Conservation (phyloP, 2,329 filamentous ascomycete genomes). For the Botrytis sinoallii region DNA sequence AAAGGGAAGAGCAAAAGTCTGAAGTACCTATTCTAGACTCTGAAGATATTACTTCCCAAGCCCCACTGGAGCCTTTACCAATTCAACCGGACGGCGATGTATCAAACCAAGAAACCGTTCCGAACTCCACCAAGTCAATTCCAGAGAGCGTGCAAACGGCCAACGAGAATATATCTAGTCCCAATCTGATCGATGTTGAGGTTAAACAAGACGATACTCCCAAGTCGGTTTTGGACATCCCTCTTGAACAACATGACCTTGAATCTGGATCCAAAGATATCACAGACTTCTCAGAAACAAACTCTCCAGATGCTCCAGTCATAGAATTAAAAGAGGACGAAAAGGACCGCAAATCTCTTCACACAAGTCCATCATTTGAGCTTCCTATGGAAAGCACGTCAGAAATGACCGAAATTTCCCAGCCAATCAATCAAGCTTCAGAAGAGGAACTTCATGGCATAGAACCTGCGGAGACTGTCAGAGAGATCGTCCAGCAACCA, state of each 20-base stretch:
- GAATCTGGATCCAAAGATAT: conserved; percentile 1
- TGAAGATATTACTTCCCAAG: not conserved
- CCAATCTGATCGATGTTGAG: not conserved
- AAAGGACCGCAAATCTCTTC: conserved; percentile 21
- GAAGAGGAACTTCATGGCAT: not conserved
- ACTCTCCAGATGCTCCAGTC: not conserved
- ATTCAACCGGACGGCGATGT: conserved; percentile 13
- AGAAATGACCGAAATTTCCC: not conserved
- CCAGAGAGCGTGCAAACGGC: not conserved
- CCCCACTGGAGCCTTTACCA: not conserved
- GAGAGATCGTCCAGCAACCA: not conserved
- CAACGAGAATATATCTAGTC: not conserved
- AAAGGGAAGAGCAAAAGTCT: conserved; percentile 30
- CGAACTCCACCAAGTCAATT: not conserved
- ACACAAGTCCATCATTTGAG: conserved; percentile 17
- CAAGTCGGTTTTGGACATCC: not conserved
- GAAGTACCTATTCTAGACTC: conserved; percentile 19
- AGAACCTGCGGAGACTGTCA: not conserved
- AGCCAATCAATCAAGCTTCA: not conserved
- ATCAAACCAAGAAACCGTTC: not conserved
- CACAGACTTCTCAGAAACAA: not conserved
- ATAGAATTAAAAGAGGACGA: conserved; percentile 28
- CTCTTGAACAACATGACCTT: not conserved
- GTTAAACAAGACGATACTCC: not conserved
- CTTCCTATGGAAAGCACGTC: not conserved